Conservation (phyloP, 306 rosid genomes). For the Rubus idaeus region DNA sequence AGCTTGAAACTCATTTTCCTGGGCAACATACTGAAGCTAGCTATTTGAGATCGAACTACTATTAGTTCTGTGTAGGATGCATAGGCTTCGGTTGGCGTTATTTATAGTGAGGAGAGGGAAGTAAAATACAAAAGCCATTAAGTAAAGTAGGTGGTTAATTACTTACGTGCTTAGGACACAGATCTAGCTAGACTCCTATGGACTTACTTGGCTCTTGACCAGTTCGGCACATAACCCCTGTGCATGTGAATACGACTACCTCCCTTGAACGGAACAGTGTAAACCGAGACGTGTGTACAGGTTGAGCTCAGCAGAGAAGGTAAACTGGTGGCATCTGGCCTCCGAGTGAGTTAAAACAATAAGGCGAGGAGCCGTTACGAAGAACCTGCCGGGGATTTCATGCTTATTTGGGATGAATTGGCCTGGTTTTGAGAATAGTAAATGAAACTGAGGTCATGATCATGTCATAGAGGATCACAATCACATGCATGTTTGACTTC, state of each 20-base stretch:
- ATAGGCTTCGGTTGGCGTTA: neutral
- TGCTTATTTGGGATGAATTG: neutral
- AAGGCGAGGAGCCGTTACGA: neutral
- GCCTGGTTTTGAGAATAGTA: neutral
- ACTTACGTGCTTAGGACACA: neutral
- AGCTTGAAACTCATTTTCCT: conserved; percentile 2
- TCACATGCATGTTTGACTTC: neutral
- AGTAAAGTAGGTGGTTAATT: neutral
- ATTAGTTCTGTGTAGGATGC: neutral
- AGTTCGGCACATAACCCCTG: neutral
- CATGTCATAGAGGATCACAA: neutral
- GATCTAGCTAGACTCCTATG: neutral
- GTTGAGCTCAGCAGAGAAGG: neutral
- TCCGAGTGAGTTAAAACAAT: neutral
- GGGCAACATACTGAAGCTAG: conserved; percentile 2
- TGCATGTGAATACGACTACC: neutral
- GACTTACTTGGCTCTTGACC: neutral
- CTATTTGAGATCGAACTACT: neutral
- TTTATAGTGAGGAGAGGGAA: neutral
- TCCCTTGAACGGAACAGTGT: neutral
- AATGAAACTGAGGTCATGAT: neutral
- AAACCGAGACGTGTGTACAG: neutral
- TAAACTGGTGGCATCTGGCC: neutral
- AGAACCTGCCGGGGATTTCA: neutral
- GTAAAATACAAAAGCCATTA: neutral